Evolutionary conservation across 2,329 filamentous ascomycete species (phyloP).

Genomic region (Sporothrix schenckii): DNA sequence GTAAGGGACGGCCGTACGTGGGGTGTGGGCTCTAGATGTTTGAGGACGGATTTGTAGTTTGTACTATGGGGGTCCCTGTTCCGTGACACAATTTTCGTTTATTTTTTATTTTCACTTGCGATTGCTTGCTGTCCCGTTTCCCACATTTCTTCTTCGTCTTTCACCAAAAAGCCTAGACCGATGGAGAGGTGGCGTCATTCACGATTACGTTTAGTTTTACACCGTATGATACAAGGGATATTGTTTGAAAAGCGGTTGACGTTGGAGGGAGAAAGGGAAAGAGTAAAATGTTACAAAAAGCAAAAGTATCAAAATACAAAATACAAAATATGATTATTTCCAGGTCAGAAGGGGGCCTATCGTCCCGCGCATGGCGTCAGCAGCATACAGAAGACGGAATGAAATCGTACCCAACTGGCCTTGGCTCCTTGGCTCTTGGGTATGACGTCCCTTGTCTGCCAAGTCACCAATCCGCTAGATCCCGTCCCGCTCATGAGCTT

Average conservation of each 20-base stretch:
- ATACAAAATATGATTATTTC: not conserved
- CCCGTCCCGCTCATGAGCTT: not conserved
- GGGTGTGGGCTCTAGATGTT: not conserved
- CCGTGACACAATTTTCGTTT: not conserved
- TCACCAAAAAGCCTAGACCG: conserved; percentile 12
- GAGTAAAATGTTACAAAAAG: not conserved
- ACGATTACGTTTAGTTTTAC: not conserved
- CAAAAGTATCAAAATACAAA: not conserved
- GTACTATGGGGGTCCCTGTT: not conserved
- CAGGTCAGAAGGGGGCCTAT: too few relatives aligned
- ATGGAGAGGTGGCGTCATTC: not conserved
- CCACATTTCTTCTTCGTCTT: not conserved
- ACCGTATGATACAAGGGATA: not conserved
- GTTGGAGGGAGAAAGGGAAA: not conserved
- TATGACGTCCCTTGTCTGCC: not conserved
- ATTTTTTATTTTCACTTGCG: not conserved
- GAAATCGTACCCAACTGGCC: too few relatives aligned
- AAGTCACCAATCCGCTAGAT: conserved; percentile 1
- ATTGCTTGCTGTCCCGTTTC: not conserved
- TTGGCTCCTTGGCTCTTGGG: too few relatives aligned
- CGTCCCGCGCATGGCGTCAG: too few relatives aligned
- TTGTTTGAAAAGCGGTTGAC: not conserved
- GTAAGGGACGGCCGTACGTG: not conserved
- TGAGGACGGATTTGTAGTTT: not conserved
- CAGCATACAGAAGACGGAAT: too few relatives aligned